phyloP scores from a whole-genome alignment of 139 green algal genomes.

The Chlorella sp. region DNA sequence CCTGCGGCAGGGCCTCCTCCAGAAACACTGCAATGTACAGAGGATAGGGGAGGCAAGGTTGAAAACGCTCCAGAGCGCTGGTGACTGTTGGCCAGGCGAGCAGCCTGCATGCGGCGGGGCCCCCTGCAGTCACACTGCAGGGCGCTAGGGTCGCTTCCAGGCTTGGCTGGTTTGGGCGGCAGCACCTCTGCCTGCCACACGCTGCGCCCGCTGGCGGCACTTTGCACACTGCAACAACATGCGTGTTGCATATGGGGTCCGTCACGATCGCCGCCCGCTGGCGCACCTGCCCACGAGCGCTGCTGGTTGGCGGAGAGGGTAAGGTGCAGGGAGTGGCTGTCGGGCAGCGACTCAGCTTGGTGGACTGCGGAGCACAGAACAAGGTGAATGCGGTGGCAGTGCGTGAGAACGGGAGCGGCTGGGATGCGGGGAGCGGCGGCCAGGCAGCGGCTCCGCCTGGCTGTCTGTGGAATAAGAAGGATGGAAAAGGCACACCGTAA shows the following conservation, averaged over 20 bases:
- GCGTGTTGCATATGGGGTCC: too few species aligned
- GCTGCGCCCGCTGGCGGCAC: too few species aligned
- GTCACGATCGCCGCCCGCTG: too few species aligned
- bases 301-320: constrained; percentile 74
- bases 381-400: background rate
- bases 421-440: too few species aligned
- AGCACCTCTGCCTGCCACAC: too few species aligned
- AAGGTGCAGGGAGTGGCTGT: constrained; percentile 74
- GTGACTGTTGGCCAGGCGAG: background rate
- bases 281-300: constrained; percentile 61
- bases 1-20: constrained; percentile 11
- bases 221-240: too few species aligned
- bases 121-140: background rate
- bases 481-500: too few species aligned
- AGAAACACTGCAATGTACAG: constrained; percentile 5
- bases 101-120: background rate
- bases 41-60: background rate
- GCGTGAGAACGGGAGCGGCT: too few species aligned
- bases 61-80: background rate
- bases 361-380: constrained; percentile 44
- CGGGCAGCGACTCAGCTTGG: constrained; percentile 45
- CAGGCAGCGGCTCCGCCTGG: too few species aligned
- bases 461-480: too few species aligned
- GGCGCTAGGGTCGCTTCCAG: too few species aligned
- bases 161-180: too few species aligned